Conservation (phyloP, 129 eudicot species). For the Calendula officinalis region DNA sequence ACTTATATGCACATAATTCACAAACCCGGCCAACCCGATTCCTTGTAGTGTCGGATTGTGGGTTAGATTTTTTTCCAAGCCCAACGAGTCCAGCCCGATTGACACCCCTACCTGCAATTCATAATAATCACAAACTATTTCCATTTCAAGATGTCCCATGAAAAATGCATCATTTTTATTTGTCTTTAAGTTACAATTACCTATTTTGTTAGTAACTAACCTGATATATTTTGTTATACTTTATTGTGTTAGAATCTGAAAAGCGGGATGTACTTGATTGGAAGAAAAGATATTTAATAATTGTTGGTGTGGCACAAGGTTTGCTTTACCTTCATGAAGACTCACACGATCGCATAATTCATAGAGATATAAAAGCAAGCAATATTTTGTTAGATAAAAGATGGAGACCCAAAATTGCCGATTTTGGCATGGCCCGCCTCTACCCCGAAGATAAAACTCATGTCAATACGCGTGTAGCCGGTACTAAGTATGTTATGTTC, state of each 20-base stretch:
- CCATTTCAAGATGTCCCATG: background rate
- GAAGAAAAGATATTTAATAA: conserved; percentile 59
- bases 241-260: conserved; percentile 39
- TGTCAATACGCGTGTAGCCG: conserved; percentile 85
- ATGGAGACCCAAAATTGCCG: conserved; percentile 88
- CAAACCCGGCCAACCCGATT: too few relatives aligned
- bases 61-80: too few relatives aligned
- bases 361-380: conserved; percentile 88
- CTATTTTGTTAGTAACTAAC: background rate
- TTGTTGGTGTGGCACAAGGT: conserved; percentile 67
- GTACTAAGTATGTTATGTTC: conserved; percentile 78
- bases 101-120: background rate
- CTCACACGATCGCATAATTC: conserved; percentile 56
- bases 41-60: too few relatives aligned
- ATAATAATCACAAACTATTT: background rate
- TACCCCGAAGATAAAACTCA: conserved; percentile 71
- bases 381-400: conserved; percentile 66
- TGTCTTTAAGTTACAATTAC: background rate
- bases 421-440: conserved; percentile 87
- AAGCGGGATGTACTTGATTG: conserved; percentile 52
- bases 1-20: too few relatives aligned
- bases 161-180: background rate
- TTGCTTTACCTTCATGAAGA: conserved; percentile 85
- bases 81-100: too few relatives aligned
- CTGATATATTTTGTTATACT: background rate